Percentiles rank a stretch among this genome's conserved stretches.
These are phyloP conservation scores for Tetratostichococcus sp. DNA, from an alignment of 139 green algal species.

Conservation along the genomic window DNA sequence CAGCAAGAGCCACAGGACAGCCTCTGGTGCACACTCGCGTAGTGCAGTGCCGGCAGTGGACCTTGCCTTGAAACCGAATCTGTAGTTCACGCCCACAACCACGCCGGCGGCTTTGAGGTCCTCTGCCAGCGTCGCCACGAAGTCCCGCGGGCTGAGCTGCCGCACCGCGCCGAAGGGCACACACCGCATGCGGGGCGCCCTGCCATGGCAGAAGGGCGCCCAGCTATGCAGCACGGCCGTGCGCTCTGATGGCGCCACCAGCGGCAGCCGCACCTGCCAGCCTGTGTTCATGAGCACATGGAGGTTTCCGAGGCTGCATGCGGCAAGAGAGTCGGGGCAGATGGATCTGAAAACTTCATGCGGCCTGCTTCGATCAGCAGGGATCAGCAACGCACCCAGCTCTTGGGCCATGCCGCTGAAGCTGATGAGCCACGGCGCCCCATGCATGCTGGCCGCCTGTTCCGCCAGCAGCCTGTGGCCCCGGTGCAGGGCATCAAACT, in stretches of 20 bases:
- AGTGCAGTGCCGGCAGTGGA: neutral
- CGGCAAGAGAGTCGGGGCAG: too few relatives aligned
- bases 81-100: conserved; percentile 84
- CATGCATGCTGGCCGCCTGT: conserved; percentile 35
- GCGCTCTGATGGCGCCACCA: conserved; percentile 73
- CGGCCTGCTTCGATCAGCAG: too few relatives aligned
- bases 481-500: conserved; percentile 92
- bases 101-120: conserved; percentile 67
- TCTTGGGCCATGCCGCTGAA: conserved; percentile 84
- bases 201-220: conserved; percentile 37
- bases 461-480: conserved; percentile 73
- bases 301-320: too few relatives aligned
- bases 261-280: conserved; percentile 58
- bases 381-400: too few relatives aligned
- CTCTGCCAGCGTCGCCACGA: conserved; percentile 74
- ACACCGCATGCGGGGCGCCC: conserved; percentile 51
- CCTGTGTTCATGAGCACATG: conserved; percentile 6
- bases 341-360: too few relatives aligned
- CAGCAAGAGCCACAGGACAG: too few relatives aligned
- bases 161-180: conserved; percentile 81
- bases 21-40: too few relatives aligned
- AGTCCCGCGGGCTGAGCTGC: conserved; percentile 65
- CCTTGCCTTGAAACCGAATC: conserved; percentile 81
- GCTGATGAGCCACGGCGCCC: conserved; percentile 65
- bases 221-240: conserved; percentile 66